phyloP scores from a whole-genome alignment of 371 early-diverging fungal genomes.

The Capniomyces stellatus region DNA sequence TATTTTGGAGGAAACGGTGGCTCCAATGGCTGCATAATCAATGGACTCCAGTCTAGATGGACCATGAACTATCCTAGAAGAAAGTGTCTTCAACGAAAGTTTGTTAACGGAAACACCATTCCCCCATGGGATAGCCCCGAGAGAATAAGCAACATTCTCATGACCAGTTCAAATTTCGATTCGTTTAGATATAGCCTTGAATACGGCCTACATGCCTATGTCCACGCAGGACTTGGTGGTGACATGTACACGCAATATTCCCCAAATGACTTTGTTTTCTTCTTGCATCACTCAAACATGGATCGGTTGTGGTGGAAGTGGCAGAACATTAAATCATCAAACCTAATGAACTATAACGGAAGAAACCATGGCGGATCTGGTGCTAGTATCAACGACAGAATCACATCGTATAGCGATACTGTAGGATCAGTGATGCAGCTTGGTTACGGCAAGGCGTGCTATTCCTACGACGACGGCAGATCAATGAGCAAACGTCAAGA shows the following conservation, averaged over 20 bases:
- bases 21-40: constrained; percentile 10
- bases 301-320: constrained; percentile 29
- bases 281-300: constrained; percentile 27
- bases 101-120: constrained; percentile 14
- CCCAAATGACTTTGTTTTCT: constrained; percentile 30
- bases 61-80: constrained; percentile 10
- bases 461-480: constrained; percentile 8
- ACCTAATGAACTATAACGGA: constrained; percentile 15
- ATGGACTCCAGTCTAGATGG: constrained; percentile 13
- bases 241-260: constrained; percentile 25
- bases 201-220: constrained; percentile 23
- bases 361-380: constrained; percentile 5
- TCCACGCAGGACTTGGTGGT: constrained; percentile 27
- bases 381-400: constrained; percentile 6
- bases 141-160: constrained; percentile 17
- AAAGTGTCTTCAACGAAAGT: constrained; percentile 16
- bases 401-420: constrained; percentile 16
- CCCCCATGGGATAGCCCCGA: constrained; percentile 22
- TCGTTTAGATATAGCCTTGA: constrained; percentile 25
- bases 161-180: constrained; percentile 5
- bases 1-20: constrained; percentile 19
- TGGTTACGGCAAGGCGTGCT: constrained; percentile 19
- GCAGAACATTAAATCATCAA: constrained; percentile 17
- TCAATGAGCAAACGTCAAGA: background rate
- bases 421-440: constrained; percentile 14